Conservation (phyloP, 495 filamentous ascomycete species). For the Neurospora cerealis region DNA sequence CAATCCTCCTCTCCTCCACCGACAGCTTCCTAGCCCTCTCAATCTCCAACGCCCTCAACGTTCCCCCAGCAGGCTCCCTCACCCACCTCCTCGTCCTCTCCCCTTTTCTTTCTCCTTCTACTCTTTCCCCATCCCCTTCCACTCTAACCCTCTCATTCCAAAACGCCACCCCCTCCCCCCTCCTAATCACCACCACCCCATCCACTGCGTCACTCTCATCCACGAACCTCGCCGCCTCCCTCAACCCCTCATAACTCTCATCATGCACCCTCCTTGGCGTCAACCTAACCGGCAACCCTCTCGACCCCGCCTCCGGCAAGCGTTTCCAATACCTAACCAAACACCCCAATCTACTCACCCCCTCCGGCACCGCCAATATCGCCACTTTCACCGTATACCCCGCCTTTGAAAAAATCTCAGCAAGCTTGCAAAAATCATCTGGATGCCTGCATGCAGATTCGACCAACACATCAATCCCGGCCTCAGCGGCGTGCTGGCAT, state of each 20-base stretch:
- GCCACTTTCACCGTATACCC: slow-evolving; percentile 22
- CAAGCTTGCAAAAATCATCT: slow-evolving; percentile 20
- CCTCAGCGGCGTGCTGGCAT: slow-evolving; percentile 10
- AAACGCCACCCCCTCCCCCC: slow-evolving; percentile 7
- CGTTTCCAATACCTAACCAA: slow-evolving; percentile 18
- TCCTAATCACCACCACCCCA: not conserved
- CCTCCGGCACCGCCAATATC: slow-evolving; percentile 23
- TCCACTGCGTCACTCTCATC: slow-evolving; percentile 14
- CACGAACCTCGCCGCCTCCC: slow-evolving; percentile 18
- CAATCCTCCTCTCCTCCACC: slow-evolving; percentile 9
- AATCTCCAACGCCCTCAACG: slow-evolving; percentile 9
- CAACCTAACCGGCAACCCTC: slow-evolving; percentile 19
- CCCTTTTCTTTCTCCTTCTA: not conserved
- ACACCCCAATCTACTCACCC: slow-evolving; percentile 24
- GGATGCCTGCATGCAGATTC: slow-evolving; percentile 27
- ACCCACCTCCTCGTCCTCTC: slow-evolving; percentile 1
- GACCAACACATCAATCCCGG: slow-evolving; percentile 16
- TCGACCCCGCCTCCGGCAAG: slow-evolving; percentile 17
- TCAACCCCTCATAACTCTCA: slow-evolving; percentile 24
- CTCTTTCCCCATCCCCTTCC: not conserved
- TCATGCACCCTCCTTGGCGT: slow-evolving; percentile 30
- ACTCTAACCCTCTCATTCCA: slow-evolving; percentile 4
- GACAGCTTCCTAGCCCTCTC: slow-evolving; percentile 20
- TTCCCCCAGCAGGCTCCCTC: not conserved
- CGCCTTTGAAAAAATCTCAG: slow-evolving; percentile 6